Base-by-base conservation (phyloP, 2,329 filamentous ascomycete genomes). In the Acephala macrosclerotiorum region DNA sequence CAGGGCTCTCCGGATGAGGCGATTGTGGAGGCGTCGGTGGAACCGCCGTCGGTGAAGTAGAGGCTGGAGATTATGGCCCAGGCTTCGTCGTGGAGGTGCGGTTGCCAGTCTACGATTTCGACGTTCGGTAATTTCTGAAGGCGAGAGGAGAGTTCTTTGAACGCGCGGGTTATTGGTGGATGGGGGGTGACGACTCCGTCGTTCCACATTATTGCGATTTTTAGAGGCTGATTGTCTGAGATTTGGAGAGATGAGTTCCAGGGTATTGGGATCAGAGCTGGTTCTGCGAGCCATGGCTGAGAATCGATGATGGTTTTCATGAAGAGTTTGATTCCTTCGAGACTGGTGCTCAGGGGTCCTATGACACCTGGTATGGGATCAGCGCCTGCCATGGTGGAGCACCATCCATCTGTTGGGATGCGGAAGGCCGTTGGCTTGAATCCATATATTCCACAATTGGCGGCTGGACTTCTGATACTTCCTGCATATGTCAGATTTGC, bases 271-370 rank as follows among this genome's bases (percentile, higher is more conserved):
- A 85, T 72, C 33, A 83, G 79, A 47, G 81, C 82, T 1, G 84
- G 82, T 60, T 88, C 86, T 9, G 77, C 65, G 0, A 79, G 73
- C 84, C 85, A 87, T 0, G 84, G 83, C 61, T 82, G 75, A 1
- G 67, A 56, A 1, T 62, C 62, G 26, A 70, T 42, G 22, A 72
- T 58, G 1, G 64, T 56, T 55, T 68, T 61, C 49, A 66, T 67
- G 66, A 74, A 74, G 7, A 77, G 67, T 25, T 81, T 84, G 74
- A 79, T 85, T 68, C 79, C 84, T 73, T 76, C 81, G 73, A 84
- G 74, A 18, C 77, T 81, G n/a, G 79, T 80, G 3, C 79, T 78
- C 22, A 84, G 73, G 0, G 80, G 83, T 9, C 71, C 68, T 12
- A 70, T 64, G 25, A 67, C 68, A 3, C 58, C 58, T 5, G 69